These are phyloP conservation scores for Ogataea zsoltii DNA, from an alignment of 805 yeast species.

Conservation along the genomic window DNA sequence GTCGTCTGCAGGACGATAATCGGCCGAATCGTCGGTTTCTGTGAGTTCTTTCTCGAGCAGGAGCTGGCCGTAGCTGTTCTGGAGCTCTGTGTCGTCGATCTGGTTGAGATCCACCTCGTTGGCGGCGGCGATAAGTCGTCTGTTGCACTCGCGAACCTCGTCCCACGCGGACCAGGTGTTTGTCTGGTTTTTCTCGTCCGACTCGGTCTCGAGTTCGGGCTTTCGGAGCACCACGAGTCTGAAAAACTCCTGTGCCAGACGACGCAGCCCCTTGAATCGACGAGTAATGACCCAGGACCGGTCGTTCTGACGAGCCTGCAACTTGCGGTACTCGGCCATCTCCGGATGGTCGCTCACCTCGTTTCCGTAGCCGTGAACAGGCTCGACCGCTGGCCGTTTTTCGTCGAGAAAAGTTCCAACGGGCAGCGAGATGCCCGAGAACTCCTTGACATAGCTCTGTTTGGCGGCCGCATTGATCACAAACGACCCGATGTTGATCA, in stretches of 20 bases:
- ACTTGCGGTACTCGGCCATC: slow-evolving; percentile 18
- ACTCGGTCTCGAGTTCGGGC: slow-evolving; percentile 4
- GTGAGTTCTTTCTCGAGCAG: slow-evolving; percentile 12
- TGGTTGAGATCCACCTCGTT: slow-evolving; percentile 5
- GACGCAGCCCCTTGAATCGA: slow-evolving; percentile 13
- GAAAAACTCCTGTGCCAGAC: slow-evolving; percentile 6
- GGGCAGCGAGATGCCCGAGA: slow-evolving; percentile 49
- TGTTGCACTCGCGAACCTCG: slow-evolving; percentile 4
- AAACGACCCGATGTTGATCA: slow-evolving; percentile 59
- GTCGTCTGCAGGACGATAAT: slow-evolving; percentile 12
- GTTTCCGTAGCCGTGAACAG: slow-evolving; percentile 28
- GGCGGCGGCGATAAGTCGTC: neutral
- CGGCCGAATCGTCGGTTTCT: slow-evolving; percentile 15
- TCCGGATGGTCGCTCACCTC: slow-evolving; percentile 31
- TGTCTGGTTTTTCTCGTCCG: slow-evolving; percentile 7
- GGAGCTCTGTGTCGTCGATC: slow-evolving; percentile 12
- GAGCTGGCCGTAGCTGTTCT: slow-evolving; percentile 11
- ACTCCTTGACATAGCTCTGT: slow-evolving; percentile 64
- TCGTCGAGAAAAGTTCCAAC: slow-evolving; percentile 56
- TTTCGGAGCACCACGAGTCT: neutral
- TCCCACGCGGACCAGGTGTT: slow-evolving; percentile 8
- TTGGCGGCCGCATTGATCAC: slow-evolving; percentile 68
- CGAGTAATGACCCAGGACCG: slow-evolving; percentile 22
- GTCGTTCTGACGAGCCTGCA: slow-evolving; percentile 7
- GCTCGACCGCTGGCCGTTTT: neutral